phyloP scores from a whole-genome alignment of 352 stramenopile species.

The Globisporangium iwayamae region DNA sequence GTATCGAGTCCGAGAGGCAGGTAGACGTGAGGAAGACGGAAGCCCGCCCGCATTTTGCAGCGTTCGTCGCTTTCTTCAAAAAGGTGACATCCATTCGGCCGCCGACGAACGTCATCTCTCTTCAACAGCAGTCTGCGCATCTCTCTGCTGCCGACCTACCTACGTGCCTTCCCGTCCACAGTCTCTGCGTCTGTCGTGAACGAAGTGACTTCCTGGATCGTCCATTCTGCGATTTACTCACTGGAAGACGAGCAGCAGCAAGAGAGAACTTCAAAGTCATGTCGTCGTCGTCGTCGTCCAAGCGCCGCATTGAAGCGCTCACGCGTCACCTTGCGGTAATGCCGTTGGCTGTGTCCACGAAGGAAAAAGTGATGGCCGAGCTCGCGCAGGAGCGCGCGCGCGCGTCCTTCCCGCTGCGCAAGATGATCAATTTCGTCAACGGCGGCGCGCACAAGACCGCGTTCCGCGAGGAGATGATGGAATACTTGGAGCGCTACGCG shows the following conservation, averaged over 20 bases:
- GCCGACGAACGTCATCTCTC: not conserved
- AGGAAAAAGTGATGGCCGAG: conserved; percentile 33
- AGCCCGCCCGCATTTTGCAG: not conserved
- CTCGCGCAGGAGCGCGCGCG: conserved; percentile 43
- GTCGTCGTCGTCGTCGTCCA: conserved; percentile 23
- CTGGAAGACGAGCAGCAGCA: too few relatives aligned
- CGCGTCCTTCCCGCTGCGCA: conserved; percentile 45
- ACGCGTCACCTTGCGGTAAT: conserved; percentile 37
- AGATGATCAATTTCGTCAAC: conserved; percentile 62
- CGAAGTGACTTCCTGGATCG: not conserved
- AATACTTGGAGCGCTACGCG: conserved; percentile 35
- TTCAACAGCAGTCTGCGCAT: not conserved
- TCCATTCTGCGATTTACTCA: not conserved
- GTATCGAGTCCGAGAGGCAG: not conserved
- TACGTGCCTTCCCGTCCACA: not conserved
- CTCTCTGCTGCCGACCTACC: not conserved
- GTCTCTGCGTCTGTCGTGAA: not conserved
- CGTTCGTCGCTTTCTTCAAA: not conserved
- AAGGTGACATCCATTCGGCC: not conserved
- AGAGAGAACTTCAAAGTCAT: conserved; percentile 14
- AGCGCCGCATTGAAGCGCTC: conserved; percentile 44
- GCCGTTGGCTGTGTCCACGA: conserved; percentile 38
- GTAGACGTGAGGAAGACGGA: not conserved
- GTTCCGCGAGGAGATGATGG: conserved; percentile 51
- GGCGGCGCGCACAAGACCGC: conserved; percentile 38